phyloP scores from a whole-genome alignment of 208 protist genomes.

The Crithidia fasciculata region DNA sequence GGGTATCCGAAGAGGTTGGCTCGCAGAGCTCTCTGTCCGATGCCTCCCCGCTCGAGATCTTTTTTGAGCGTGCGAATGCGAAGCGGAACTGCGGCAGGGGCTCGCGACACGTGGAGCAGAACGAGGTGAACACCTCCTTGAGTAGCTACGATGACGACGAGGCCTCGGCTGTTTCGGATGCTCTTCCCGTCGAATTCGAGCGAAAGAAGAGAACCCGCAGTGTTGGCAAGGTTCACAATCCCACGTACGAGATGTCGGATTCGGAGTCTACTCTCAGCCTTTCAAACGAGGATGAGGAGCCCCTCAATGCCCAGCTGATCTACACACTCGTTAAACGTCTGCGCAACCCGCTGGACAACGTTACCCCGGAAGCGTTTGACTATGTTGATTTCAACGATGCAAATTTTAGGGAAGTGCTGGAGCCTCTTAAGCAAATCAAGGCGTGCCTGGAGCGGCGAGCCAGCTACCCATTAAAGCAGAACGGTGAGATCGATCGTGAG shows the following conservation, averaged over 20 bases:
- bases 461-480: slow-evolving; percentile 35
- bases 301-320: slow-evolving; percentile 61
- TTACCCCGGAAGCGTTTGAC: slow-evolving; percentile 45
- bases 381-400: slow-evolving; percentile 55
- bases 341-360: slow-evolving; percentile 32
- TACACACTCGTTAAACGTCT: slow-evolving; percentile 36
- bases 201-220: slow-evolving; percentile 15
- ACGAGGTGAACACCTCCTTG: slow-evolving; percentile 14
- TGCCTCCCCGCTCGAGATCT: slow-evolving; percentile 21
- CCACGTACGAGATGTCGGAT: slow-evolving; percentile 19
- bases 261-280: slow-evolving; percentile 22
- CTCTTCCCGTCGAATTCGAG: slow-evolving; percentile 28
- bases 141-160: slow-evolving; percentile 25
- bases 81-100: slow-evolving; percentile 19
- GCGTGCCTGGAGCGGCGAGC: slow-evolving; percentile 50
- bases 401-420: slow-evolving; percentile 51
- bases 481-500: slow-evolving; percentile 11
- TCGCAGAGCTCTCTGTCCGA: slow-evolving; percentile 26
- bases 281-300: slow-evolving; percentile 39
- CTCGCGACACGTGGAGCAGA: background rate
- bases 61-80: slow-evolving; percentile 13
- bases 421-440: slow-evolving; percentile 44
- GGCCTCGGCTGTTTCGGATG: slow-evolving; percentile 12
- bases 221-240: slow-evolving; percentile 20
- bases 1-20: slow-evolving; percentile 15